These are phyloP conservation scores for Babesia ovata DNA, from an alignment of 169 alveolate genomes.

Conservation along the genomic window DNA sequence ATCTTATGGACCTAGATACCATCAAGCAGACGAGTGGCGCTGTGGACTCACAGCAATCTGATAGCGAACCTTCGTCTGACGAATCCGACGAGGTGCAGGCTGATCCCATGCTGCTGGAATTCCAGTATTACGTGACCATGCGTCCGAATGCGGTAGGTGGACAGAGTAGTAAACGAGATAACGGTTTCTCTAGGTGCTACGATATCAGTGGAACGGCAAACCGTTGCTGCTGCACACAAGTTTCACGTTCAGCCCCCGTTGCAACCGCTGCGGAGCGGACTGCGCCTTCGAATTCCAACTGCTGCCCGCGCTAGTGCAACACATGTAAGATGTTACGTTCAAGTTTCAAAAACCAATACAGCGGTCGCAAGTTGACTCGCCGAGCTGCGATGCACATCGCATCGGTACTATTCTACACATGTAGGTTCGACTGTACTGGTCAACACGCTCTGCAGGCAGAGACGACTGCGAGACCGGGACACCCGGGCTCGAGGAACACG, in stretches of 20 bases:
- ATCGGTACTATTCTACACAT: constrained; percentile 47
- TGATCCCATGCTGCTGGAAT: constrained; percentile 29
- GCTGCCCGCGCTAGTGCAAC: constrained; percentile 41
- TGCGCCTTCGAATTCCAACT: constrained; percentile 52
- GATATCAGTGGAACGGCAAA: constrained; percentile 37
- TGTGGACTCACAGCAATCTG: background rate
- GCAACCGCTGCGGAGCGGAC: constrained; percentile 26
- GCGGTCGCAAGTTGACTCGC: constrained; percentile 4
- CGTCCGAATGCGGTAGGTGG: constrained; percentile 42
- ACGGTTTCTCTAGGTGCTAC: constrained; percentile 11
- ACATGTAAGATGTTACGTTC: constrained; percentile 5
- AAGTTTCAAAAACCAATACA: background rate
- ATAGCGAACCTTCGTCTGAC: constrained; percentile 2
- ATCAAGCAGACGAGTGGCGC: background rate
- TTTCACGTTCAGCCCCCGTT: background rate
- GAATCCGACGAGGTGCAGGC: constrained; percentile 19
- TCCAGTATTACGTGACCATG: constrained; percentile 39
- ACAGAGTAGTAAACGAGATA: background rate
- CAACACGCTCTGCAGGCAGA: constrained; percentile 1
- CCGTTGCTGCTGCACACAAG: constrained; percentile 27
- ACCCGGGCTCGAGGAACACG: constrained; percentile 13
- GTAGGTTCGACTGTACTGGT: constrained; percentile 6
- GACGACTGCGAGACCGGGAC: constrained; percentile 24
- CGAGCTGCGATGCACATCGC: constrained; percentile 45
- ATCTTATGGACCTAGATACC: constrained; percentile 42